Percentiles rank a stretch among this genome's conserved stretches.
These are phyloP conservation scores for Linum lewisii DNA, from an alignment of 345 rosid species.

Conservation along the genomic window DNA sequence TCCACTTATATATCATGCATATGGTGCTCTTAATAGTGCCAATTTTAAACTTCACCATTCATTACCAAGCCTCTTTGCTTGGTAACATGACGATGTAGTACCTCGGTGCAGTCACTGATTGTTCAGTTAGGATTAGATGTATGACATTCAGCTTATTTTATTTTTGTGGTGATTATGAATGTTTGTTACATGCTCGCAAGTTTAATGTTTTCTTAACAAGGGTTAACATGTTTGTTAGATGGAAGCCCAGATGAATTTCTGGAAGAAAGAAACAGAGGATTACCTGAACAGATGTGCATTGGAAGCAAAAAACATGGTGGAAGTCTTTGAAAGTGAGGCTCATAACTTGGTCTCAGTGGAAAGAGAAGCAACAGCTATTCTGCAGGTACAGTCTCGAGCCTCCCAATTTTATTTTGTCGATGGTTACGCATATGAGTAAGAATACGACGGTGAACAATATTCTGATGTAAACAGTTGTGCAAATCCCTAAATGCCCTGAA, in stretches of 20 bases:
- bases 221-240: constrained; percentile 23
- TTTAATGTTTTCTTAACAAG: neutral
- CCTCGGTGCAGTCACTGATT: too few species aligned
- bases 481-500: neutral
- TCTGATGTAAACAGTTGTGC: neutral
- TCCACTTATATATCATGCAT: too few species aligned
- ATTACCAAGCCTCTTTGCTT: too few species aligned
- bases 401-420: neutral
- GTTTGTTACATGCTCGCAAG: too few species aligned
- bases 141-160: too few species aligned
- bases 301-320: constrained; percentile 53
- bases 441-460: neutral
- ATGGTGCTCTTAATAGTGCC: too few species aligned
- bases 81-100: too few species aligned
- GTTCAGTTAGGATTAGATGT: too few species aligned
- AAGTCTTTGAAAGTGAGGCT: constrained; percentile 41
- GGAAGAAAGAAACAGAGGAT: constrained; percentile 53
- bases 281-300: constrained; percentile 30
- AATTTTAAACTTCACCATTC: too few species aligned
- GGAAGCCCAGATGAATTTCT: constrained; percentile 39
- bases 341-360: constrained; percentile 41
- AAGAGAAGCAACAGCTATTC: constrained; percentile 64
- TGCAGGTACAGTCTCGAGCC: constrained; percentile 33
- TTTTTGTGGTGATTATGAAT: too few species aligned
- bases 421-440: neutral